Percentiles rank a stretch among this genome's conserved stretches.
phyloP scores from a whole-genome alignment of 345 rosid genomes.

The Populus pruinosa region DNA sequence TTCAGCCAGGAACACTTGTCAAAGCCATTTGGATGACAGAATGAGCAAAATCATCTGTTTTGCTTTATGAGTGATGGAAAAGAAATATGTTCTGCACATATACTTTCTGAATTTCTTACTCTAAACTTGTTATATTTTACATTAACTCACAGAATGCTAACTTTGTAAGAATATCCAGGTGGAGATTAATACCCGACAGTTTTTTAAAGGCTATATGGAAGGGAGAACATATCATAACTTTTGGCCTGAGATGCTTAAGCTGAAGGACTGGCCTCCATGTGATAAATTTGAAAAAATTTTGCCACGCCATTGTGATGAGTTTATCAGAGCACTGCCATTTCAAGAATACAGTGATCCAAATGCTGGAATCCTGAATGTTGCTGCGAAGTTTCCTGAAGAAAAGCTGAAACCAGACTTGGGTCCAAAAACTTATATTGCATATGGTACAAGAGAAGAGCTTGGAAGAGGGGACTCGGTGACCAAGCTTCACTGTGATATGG shows the following conservation, averaged over 20 bases:
- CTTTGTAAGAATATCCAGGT: constrained; percentile 44
- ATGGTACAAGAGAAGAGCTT: constrained; percentile 68
- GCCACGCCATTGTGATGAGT: constrained; percentile 93
- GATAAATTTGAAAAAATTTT: constrained; percentile 76
- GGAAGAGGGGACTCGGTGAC: constrained; percentile 96
- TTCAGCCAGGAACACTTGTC: neutral
- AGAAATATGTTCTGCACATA: neutral
- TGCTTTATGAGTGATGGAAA: neutral
- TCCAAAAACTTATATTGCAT: constrained; percentile 89
- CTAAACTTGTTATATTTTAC: neutral
- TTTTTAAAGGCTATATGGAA: constrained; percentile 73
- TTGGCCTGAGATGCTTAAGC: constrained; percentile 95
- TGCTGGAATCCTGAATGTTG: constrained; percentile 74
- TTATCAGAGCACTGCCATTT: constrained; percentile 71
- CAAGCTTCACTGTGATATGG: constrained; percentile 88
- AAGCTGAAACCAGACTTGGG: constrained; percentile 82
- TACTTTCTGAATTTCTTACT: neutral
- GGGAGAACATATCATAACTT: constrained; percentile 69
- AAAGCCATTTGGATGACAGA: neutral
- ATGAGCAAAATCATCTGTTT: neutral
- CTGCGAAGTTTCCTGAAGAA: constrained; percentile 59
- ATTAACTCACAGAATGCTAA: neutral
- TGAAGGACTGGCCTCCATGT: constrained; percentile 98
- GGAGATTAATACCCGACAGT: constrained; percentile 53
- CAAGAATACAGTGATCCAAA: constrained; percentile 78